phyloP scores from a whole-genome alignment of 352 stramenopile genomes.

The Plasmopara halstedii region DNA sequence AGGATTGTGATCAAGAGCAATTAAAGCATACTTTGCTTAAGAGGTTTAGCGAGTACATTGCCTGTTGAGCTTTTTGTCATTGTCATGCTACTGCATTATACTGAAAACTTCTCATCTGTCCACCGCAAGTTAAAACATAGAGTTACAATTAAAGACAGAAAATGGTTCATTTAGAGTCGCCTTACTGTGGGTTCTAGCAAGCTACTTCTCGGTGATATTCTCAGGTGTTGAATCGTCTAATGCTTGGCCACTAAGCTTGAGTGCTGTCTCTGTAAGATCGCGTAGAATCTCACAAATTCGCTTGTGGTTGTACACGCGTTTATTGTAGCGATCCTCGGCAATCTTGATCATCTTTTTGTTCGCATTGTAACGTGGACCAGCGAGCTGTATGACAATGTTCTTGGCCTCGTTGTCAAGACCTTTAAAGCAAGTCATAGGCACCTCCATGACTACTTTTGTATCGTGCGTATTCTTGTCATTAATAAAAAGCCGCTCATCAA shows the following conservation, averaged over 20 bases:
- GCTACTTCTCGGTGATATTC: conserved; percentile 8
- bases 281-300: conserved; percentile 75
- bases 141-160: too few relatives aligned
- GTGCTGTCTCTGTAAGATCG: conserved; percentile 62
- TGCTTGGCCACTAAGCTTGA: conserved; percentile 44
- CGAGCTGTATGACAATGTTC: conserved; percentile 59
- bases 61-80: too few relatives aligned
- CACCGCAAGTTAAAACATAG: too few relatives aligned
- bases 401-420: conserved; percentile 41
- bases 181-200: not conserved
- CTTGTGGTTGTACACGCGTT: conserved; percentile 81
- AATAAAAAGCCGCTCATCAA: conserved; percentile 72
- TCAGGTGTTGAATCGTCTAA: conserved; percentile 18
- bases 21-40: conserved; percentile 11
- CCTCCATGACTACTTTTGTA: conserved; percentile 76
- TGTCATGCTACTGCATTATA: too few relatives aligned
- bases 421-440: conserved; percentile 57
- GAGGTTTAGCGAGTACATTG: conserved; percentile 24
- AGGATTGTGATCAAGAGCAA: conserved; percentile 15
- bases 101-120: too few relatives aligned
- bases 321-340: conserved; percentile 68
- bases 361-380: conserved; percentile 62
- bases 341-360: conserved; percentile 79
- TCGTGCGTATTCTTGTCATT: conserved; percentile 76
- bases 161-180: too few relatives aligned